These are phyloP conservation scores for Melanogaster broomeanus DNA, from an alignment of 768 basidiomycete genomes.

Conservation along the genomic window DNA sequence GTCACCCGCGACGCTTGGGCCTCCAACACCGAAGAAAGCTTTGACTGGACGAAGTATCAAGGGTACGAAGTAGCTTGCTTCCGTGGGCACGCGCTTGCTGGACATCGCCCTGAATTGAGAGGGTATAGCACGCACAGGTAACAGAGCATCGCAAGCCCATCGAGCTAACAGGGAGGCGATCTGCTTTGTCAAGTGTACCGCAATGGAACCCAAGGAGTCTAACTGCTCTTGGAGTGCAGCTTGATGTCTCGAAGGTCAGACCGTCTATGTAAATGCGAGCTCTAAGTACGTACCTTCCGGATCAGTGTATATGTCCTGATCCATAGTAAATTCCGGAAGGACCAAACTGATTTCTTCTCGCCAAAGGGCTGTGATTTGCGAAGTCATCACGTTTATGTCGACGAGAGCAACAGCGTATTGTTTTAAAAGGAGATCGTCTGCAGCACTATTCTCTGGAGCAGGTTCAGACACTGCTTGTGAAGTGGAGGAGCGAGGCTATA, in stretches of 20 bases:
- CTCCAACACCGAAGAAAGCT: slow-evolving; percentile 66
- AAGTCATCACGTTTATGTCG: slow-evolving; percentile 64
- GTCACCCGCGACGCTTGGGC: slow-evolving; percentile 58
- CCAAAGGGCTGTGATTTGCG: slow-evolving; percentile 62
- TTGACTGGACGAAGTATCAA: slow-evolving; percentile 81
- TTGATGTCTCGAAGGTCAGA: slow-evolving; percentile 22
- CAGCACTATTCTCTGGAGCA: slow-evolving; percentile 52
- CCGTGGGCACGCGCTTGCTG: slow-evolving; percentile 66
- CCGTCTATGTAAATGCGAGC: background rate
- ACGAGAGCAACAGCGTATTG: slow-evolving; percentile 67
- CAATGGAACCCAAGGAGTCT: slow-evolving; percentile 46
- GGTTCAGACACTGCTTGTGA: slow-evolving; percentile 51
- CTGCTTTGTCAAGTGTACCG: slow-evolving; percentile 61
- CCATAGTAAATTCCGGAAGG: slow-evolving; percentile 47
- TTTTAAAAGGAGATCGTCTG: slow-evolving; percentile 65
- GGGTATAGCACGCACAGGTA: slow-evolving; percentile 84
- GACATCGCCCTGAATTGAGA: slow-evolving; percentile 89
- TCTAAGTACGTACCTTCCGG: slow-evolving; percentile 51
- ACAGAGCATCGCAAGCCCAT: slow-evolving; percentile 84
- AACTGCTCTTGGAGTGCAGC: slow-evolving; percentile 61
- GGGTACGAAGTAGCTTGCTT: slow-evolving; percentile 85
- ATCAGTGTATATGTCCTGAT: slow-evolving; percentile 32
- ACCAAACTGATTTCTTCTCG: slow-evolving; percentile 61
- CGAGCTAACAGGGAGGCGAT: slow-evolving; percentile 71
- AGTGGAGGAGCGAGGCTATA: slow-evolving; percentile 50